Evolutionary conservation across 441 rosid genomes (phyloP), one percentile per base, ranked within the genome.

Genomic region (Euphorbia schlechtendalii): DNA sequence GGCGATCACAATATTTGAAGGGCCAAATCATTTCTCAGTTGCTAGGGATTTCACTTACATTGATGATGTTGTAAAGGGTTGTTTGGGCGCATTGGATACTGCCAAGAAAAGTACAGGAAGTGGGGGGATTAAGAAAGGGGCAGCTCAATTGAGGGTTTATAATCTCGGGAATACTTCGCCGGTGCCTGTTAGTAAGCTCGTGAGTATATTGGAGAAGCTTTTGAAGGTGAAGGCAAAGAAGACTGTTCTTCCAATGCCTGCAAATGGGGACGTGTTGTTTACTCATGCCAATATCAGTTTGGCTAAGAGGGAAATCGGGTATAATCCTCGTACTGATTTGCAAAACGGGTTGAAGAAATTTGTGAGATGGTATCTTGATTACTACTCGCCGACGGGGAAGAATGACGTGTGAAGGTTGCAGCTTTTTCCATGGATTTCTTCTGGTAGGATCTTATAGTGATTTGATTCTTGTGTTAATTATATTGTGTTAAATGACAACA

Each of bases 141-240:
- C 52, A 3, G 84, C 82, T 0, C 84, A 78, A 32, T 67, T 75
- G 68, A 70, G 82, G 59, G 68, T 77, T 46, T 77, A 59, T 61
- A 81, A 81, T 63, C 67, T 81, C 7, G 81, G 84, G 52, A 81
- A 81, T 65, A 81, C 82, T 15, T 73, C 80, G 0, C 81, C 84
- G 1, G 80, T 71, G 25, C 65, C 82, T 0, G 84, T 81, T 56
- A 54, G 65, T 17, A 71, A 73, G 71, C 78, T 77, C 61, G 84
- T 81, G 61, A 76, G 30, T 15, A 73, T 76, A 61, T 49, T 81
- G 74, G 84, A 81, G 84, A 78, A 71, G 63, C 52, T 71, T 56
- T 14, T 80, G 81, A 77, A 77, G 73, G 78, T 77, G 49, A 77
- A 75, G 67, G 84, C 81, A 3, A 73, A 81, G 71, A 81, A 67